phyloP scores from a whole-genome alignment of 345 rosid genomes.

The Schrenkiella parvula region DNA sequence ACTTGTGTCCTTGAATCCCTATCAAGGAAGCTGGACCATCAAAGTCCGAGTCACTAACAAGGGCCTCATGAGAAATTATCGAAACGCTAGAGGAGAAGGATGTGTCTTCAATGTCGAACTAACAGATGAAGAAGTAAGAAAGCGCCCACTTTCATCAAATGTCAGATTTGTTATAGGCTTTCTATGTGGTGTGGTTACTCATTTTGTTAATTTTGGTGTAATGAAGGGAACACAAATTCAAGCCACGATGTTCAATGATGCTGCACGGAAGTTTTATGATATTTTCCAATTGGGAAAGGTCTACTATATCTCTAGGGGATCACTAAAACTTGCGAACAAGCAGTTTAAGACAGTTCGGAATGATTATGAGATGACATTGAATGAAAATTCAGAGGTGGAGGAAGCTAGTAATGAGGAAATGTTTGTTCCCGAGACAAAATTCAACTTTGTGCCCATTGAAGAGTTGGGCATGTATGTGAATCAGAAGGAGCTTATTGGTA shows the following conservation, averaged over 20 bases:
- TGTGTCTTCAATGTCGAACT: constrained; percentile 94
- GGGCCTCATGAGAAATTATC: constrained; percentile 81
- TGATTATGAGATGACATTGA: constrained; percentile 92
- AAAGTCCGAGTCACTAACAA: constrained; percentile 87
- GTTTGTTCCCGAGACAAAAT: constrained; percentile 75
- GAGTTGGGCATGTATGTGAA: constrained; percentile 71
- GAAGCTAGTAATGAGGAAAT: constrained; percentile 64
- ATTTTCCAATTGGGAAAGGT: constrained; percentile 80
- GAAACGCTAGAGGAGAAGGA: constrained; percentile 87
- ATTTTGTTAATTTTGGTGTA: background rate
- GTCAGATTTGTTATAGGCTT: background rate
- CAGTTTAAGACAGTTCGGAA: constrained; percentile 83
- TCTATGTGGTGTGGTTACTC: background rate
- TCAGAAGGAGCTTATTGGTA: constrained; percentile 75
- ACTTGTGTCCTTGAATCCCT: constrained; percentile 87
- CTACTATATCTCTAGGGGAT: constrained; percentile 78
- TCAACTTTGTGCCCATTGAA: constrained; percentile 75
- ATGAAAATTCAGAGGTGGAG: constrained; percentile 83
- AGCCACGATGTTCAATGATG: constrained; percentile 95
- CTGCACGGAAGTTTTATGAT: constrained; percentile 75
- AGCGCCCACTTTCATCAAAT: background rate
- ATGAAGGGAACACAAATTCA: constrained; percentile 88
- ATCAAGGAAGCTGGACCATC: constrained; percentile 94
- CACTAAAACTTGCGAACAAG: constrained; percentile 80
- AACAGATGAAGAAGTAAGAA: constrained; percentile 89